Evolutionary conservation across 805 yeast species (phyloP), one percentile per base, ranked within the genome.

Genomic region (Candida dendrica): DNA sequence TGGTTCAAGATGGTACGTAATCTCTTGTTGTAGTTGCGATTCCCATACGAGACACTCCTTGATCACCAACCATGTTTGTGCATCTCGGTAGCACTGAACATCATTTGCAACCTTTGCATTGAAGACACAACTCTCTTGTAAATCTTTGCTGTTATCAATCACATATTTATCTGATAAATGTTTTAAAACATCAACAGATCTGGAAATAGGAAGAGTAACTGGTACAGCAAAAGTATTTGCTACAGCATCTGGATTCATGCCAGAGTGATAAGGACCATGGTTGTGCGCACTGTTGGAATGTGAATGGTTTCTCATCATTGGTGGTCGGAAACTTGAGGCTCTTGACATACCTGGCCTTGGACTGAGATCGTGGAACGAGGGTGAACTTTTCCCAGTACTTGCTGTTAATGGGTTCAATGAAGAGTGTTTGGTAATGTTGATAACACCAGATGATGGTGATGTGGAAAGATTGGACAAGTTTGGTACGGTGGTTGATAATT

Each of bases 61-160:
- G 5, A 81, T 59, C 3, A 79, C 68, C 45, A 71, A 60, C 89
- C 89, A 82, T 1, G 77, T 70, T 52, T 79, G 85, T 41, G 80
- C 67, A 42, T 79, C 84, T 44, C 85, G 60, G 41, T 63, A 65
- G 39, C 68, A 59, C 15, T 69, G 67, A 1, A 70, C 82, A 37
- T 69, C 64, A 1, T 71, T 71, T 0, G 84, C 84, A 8, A 77
- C 64, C 15, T 67, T 61, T 0, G 86, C 74, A 53, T 84, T 84
- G 50, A 69, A 61, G 18, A 71, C 79, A 36, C 79, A 79, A 13
- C 67, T 54, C 14, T 79, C 61, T 22, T 67, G 63, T 52, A 77
- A 68, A 3, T 74, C 77, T 19, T 69, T 72, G 0, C 77, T 75
- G 0, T 72, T 55, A 4, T 66, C 59, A 11, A 71, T 59, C 30